Evolutionary conservation across 1,284 basidiomycete species (phyloP).

Genomic region (Heterobasidion annosum): DNA sequence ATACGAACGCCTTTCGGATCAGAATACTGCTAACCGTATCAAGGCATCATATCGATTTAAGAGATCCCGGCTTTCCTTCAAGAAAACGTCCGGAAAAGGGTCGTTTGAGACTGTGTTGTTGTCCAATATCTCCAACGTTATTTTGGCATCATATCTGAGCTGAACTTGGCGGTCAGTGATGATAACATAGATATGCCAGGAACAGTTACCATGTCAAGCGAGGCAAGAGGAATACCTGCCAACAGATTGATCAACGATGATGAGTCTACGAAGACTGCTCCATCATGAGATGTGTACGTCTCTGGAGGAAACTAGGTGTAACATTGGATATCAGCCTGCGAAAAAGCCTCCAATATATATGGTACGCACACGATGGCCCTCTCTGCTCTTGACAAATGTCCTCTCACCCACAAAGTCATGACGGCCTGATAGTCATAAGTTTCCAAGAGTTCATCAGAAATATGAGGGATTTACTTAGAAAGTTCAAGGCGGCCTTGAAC

Average conservation of each 20-base stretch:
- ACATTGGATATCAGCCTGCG: constrained; percentile 1
- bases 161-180: constrained; percentile 18
- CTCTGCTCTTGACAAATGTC: constrained; percentile 8
- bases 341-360: not conserved
- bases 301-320: constrained; percentile 40
- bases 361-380: constrained; percentile 7
- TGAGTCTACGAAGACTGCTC: constrained; percentile 72
- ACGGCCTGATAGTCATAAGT: constrained; percentile 4
- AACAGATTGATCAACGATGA: constrained; percentile 77
- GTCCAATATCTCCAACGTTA: constrained; percentile 59
- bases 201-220: constrained; percentile 54
- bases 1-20: not conserved
- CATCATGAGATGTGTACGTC: constrained; percentile 41
- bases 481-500: constrained; percentile 75
- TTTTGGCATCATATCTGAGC: constrained; percentile 71
- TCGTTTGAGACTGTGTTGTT: constrained; percentile 37
- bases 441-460: no score
- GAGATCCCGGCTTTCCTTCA: constrained; percentile 58
- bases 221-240: constrained; percentile 64
- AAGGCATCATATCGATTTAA: constrained; percentile 59
- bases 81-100: constrained; percentile 70
- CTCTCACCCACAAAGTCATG: constrained; percentile 7
- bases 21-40: constrained; percentile 34
- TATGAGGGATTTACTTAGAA: constrained; percentile 41
- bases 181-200: not conserved